Percentiles rank a stretch among this genome's conserved stretches.
phyloP scores from a whole-genome alignment of 2,329 filamentous ascomycete species.

The Pseudogymnoascus verrucosus region DNA sequence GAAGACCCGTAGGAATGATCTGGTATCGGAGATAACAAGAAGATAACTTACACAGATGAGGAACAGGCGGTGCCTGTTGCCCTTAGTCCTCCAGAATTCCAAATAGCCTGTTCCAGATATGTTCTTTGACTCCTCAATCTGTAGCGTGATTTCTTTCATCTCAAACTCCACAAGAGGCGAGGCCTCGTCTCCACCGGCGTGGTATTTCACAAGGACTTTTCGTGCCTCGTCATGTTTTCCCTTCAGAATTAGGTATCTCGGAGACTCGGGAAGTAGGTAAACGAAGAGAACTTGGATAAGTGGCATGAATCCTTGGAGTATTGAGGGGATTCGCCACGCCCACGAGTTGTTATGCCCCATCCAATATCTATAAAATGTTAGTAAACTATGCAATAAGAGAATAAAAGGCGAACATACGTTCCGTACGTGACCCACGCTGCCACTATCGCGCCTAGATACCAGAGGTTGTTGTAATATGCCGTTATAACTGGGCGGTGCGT shows the following conservation, averaged over 20 bases:
- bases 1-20: slow-evolving; percentile 9
- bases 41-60: slow-evolving; percentile 35
- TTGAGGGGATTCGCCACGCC: slow-evolving; percentile 20
- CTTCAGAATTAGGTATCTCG: slow-evolving; percentile 22
- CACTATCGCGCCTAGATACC: slow-evolving; percentile 27
- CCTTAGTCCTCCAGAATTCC: slow-evolving; percentile 34
- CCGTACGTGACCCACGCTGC: slow-evolving; percentile 26
- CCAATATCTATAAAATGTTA: slow-evolving; percentile 1
- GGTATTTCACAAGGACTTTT: slow-evolving; percentile 43
- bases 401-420: slow-evolving; percentile 11
- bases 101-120: background rate
- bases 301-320: slow-evolving; percentile 16
- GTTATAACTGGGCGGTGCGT: slow-evolving; percentile 29
- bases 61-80: slow-evolving; percentile 42
- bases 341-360: slow-evolving; percentile 18
- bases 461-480: slow-evolving; percentile 29
- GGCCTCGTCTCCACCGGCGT: slow-evolving; percentile 40
- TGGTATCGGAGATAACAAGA: slow-evolving; percentile 29
- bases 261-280: slow-evolving; percentile 11
- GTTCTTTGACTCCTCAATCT: background rate
- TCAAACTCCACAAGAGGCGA: slow-evolving; percentile 39
- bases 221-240: slow-evolving; percentile 41
- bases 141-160: slow-evolving; percentile 35
- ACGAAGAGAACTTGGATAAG: slow-evolving; percentile 9
- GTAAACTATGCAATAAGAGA: background rate